Percentiles rank a stretch among this genome's conserved stretches.
Evolutionary conservation across 2,329 filamentous ascomycete species (phyloP).

Genomic region (Aspergillus persii): DNA sequence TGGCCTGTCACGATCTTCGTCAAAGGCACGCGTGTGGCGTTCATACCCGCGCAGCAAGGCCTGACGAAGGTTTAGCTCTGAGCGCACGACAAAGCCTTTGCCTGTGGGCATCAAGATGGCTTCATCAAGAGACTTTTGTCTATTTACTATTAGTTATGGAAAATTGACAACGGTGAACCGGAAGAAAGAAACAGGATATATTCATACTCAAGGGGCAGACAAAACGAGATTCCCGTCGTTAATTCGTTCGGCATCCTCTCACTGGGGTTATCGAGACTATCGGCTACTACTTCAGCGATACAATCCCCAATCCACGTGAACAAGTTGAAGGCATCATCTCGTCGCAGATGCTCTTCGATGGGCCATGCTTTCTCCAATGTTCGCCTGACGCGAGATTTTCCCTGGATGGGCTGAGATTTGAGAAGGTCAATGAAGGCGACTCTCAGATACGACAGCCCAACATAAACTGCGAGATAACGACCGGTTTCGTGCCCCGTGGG

Average conservation of each 20-base stretch:
- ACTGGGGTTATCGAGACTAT: slow-evolving; percentile 37
- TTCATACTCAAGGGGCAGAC: slow-evolving; percentile 43
- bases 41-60: slow-evolving; percentile 37
- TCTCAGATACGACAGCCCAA: slow-evolving; percentile 52
- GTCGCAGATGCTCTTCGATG: slow-evolving; percentile 70
- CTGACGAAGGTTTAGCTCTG: slow-evolving; percentile 34
- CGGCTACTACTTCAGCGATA: slow-evolving; percentile 68
- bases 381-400: slow-evolving; percentile 52
- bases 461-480: slow-evolving; percentile 53
- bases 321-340: slow-evolving; percentile 65
- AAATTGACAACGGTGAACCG: neutral
- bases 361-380: slow-evolving; percentile 70
- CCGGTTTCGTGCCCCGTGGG: slow-evolving; percentile 52
- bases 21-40: slow-evolving; percentile 40
- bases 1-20: slow-evolving; percentile 19
- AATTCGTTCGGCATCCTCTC: slow-evolving; percentile 33
- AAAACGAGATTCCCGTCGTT: slow-evolving; percentile 43
- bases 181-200: neutral
- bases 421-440: slow-evolving; percentile 53
- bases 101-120: slow-evolving; percentile 53
- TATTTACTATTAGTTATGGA: slow-evolving; percentile 15
- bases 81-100: slow-evolving; percentile 48
- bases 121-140: slow-evolving; percentile 49
- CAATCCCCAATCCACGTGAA: slow-evolving; percentile 74
- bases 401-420: slow-evolving; percentile 34